Evolutionary conservation across 2,329 filamentous ascomycete genomes (phyloP).

Genomic region (Penicillium sp.): DNA sequence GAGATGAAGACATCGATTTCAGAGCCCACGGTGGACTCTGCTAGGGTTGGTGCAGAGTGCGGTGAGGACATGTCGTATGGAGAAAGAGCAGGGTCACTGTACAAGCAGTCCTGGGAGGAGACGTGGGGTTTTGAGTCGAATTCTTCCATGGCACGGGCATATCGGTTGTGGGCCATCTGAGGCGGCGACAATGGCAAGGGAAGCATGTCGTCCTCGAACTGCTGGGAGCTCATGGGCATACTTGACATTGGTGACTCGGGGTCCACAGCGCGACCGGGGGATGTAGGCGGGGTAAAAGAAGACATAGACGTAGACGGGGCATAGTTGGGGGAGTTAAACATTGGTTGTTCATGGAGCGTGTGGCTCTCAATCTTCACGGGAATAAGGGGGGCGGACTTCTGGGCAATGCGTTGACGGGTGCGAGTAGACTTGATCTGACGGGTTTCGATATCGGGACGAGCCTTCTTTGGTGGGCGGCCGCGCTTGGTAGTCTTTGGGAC

Average conservation of each 20-base stretch:
- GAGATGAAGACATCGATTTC: slow-evolving; percentile 45
- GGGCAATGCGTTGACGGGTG: slow-evolving; percentile 48
- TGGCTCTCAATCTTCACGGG: slow-evolving; percentile 13
- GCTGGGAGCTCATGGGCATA: slow-evolving; percentile 40
- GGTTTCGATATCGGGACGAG: slow-evolving; percentile 60
- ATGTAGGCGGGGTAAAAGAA: slow-evolving; percentile 50
- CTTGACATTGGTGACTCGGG: slow-evolving; percentile 40
- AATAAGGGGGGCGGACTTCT: slow-evolving; percentile 37
- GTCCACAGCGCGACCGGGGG: slow-evolving; percentile 43
- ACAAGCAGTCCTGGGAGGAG: slow-evolving; percentile 29
- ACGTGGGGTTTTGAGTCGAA: slow-evolving; percentile 11
- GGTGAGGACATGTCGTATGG: slow-evolving; percentile 39
- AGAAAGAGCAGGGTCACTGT: slow-evolving; percentile 31
- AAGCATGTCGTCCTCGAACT: slow-evolving; percentile 38
- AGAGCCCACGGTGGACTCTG: slow-evolving; percentile 35
- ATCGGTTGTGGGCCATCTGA: slow-evolving; percentile 22
- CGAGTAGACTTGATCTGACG: slow-evolving; percentile 58
- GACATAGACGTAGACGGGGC: slow-evolving; percentile 46
- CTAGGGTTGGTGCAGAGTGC: slow-evolving; percentile 37
- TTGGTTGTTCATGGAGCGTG: slow-evolving; percentile 35
- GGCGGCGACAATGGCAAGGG: slow-evolving; percentile 37
- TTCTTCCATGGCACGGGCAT: slow-evolving; percentile 25
- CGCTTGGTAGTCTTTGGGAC: slow-evolving; percentile 68
- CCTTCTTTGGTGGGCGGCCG: slow-evolving; percentile 62
- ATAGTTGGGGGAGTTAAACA: slow-evolving; percentile 43